Conservation (phyloP, 129 eudicot species). For the Escallonia herrerae region DNA sequence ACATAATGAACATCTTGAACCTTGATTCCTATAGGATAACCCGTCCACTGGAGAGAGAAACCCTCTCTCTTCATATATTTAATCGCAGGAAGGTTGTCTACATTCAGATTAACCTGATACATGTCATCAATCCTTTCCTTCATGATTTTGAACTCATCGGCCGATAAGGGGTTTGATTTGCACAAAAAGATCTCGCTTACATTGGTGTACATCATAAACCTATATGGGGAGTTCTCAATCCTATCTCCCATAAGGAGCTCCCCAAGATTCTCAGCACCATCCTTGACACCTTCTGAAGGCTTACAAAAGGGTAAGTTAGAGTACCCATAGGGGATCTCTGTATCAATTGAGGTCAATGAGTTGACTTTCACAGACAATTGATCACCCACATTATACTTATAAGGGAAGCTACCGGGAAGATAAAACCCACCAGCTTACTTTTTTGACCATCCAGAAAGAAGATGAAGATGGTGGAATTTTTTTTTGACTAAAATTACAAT, state of each 20-base stretch:
- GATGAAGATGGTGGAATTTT: no score
- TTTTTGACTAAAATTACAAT: no score
- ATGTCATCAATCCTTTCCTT: constrained; percentile 29
- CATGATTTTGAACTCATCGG: constrained; percentile 18
- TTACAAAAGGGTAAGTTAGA: constrained; percentile 31
- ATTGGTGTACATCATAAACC: constrained; percentile 25
- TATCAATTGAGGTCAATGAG: constrained; percentile 34
- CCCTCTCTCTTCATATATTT: constrained; percentile 23
- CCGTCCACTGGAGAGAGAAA: constrained; percentile 27
- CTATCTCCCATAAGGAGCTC: constrained; percentile 40
- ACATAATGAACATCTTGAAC: constrained; percentile 17
- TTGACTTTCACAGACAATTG: constrained; percentile 33
- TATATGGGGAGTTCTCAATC: constrained; percentile 36
- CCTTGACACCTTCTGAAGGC: constrained; percentile 25
- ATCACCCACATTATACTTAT: constrained; percentile 27
- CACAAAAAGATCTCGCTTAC: constrained; percentile 24
- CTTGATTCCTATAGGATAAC: constrained; percentile 30
- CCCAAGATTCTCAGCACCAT: constrained; percentile 38
- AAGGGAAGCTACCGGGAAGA: constrained; percentile 34
- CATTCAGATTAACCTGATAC: constrained; percentile 37
- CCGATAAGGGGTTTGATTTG: constrained; percentile 15
- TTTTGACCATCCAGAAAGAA: no score
- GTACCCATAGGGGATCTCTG: constrained; percentile 30
- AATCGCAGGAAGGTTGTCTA: constrained; percentile 37
- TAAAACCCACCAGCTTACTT: constrained; percentile 14